Evolutionary conservation across 352 stramenopile species (phyloP), one percentile per base, ranked within the genome.

Genomic region (Globisporangium paddicum): DNA sequence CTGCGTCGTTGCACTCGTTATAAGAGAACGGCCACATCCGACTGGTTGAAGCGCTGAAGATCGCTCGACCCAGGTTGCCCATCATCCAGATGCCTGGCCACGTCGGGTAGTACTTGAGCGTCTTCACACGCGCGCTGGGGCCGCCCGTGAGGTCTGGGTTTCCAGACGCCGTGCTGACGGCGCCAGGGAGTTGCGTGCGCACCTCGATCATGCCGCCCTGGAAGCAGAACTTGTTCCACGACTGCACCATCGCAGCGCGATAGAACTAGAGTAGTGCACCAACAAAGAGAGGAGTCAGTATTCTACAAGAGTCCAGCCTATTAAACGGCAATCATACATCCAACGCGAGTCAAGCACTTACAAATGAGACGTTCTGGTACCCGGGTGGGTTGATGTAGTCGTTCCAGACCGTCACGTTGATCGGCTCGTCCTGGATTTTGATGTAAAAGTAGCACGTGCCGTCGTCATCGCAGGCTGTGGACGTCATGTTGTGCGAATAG

Each of bases 221-320:
- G 66, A 97, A 97, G 68, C 90, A 98, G 60, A 98, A 98, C 72
- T 98, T 98, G 78, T 98, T 94, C 93, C 93, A 98, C 28, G 66
- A 74, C 65, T 97, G 91, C 6, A 98, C 34, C 89, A 98, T 98
- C 1, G 84, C 94, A 30, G 83, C 49, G 8, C 62, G 45, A 37
- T 58, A 63, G 55, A 63, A 61, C 51, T 60, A 50, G n/a, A n/a
- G n/a, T n/a, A n/a, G n/a, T n/a, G n/a, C n/a, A n/a, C n/a, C n/a
- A n/a, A n/a, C n/a, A n/a, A n/a, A n/a, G n/a, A n/a, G n/a, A n/a
- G n/a, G n/a, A n/a, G n/a, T n/a, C n/a, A n/a, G n/a, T n/a, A n/a
- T n/a, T n/a, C n/a, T n/a, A n/a, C n/a, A n/a, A n/a, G n/a, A n/a
- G n/a, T n/a, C n/a, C n/a, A n/a, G n/a, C n/a, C n/a, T n/a, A n/a